These are phyloP conservation scores for Cardamine resedifolia DNA, from an alignment of 345 rosid genomes.

Conservation along the genomic window DNA sequence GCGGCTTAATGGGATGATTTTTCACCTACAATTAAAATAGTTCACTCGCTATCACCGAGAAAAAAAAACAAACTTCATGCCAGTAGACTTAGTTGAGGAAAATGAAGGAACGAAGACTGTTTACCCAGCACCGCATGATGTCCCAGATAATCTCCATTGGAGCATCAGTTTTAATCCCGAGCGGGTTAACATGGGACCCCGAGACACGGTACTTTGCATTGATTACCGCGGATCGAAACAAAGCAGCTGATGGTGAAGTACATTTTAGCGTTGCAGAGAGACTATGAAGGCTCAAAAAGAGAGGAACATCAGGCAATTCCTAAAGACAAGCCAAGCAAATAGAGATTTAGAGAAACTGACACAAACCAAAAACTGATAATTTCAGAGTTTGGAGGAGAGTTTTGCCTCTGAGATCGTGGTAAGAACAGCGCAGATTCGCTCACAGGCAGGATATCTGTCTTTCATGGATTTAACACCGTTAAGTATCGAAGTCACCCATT, in stretches of 20 bases:
- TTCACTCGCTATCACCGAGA: background rate
- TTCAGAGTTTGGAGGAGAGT: background rate
- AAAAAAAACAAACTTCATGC: background rate
- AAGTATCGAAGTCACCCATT: slow-evolving; percentile 73
- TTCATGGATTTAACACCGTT: slow-evolving; percentile 70
- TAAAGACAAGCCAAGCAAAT: slow-evolving; percentile 37
- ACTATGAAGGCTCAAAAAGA: slow-evolving; percentile 90
- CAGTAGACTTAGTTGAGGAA: background rate
- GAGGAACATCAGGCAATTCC: slow-evolving; percentile 96
- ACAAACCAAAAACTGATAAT: background rate
- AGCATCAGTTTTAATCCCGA: slow-evolving; percentile 95
- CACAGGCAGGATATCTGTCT: slow-evolving; percentile 88
- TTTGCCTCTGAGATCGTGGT: slow-evolving; percentile 87
- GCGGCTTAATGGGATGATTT: slow-evolving; percentile 91
- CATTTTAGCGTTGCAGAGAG: slow-evolving; percentile 93
- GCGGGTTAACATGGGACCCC: slow-evolving; percentile 88
- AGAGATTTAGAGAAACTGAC: background rate
- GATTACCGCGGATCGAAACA: slow-evolving; percentile 91
- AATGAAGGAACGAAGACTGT: background rate
- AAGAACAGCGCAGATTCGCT: slow-evolving; percentile 79
- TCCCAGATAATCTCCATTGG: slow-evolving; percentile 99
- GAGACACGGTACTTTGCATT: slow-evolving; percentile 93
- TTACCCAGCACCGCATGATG: slow-evolving; percentile 99
- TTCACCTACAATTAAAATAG: slow-evolving; percentile 55
- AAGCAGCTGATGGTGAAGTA: slow-evolving; percentile 93